phyloP scores from a whole-genome alignment of 2,329 filamentous ascomycete species.

The Stemphylium beticola region DNA sequence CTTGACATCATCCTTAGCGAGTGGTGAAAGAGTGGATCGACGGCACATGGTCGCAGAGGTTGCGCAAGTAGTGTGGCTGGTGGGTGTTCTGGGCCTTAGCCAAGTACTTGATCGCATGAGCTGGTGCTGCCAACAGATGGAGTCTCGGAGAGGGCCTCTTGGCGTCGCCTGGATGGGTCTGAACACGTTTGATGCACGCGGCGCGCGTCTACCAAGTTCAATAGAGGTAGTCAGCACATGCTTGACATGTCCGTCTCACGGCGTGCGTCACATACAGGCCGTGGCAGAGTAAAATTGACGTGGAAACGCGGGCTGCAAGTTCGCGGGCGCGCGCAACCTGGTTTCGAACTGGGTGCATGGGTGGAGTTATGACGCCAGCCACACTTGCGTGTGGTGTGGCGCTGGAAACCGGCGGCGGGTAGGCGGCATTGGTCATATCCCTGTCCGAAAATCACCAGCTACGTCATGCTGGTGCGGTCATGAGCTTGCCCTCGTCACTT shows the following conservation, averaged over 20 bases:
- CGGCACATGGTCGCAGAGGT: conserved; percentile 8
- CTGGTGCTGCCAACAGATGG: too few relatives aligned
- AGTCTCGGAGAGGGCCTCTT: too few relatives aligned
- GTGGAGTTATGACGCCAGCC: conserved; percentile 12
- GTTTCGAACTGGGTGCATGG: conserved; percentile 5
- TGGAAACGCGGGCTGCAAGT: conserved; percentile 4
- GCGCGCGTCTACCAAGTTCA: neutral
- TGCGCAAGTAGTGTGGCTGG: conserved; percentile 15
- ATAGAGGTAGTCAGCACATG: neutral
- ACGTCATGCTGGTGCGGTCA: conserved; percentile 27
- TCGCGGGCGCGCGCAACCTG: conserved; percentile 1
- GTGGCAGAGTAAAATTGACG: neutral
- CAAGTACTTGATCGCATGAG: neutral
- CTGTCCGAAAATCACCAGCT: conserved; percentile 7
- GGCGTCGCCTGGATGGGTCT: too few relatives aligned
- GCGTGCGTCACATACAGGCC: conserved; percentile 7
- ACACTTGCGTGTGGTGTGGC: conserved; percentile 16
- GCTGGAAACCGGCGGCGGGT: conserved; percentile 17
- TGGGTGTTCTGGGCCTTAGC: conserved; percentile 6
- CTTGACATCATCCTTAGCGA: conserved; percentile 9
- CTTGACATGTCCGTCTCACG: neutral
- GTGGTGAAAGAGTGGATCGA: neutral
- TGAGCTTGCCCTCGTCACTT: conserved; percentile 24
- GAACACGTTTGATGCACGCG: neutral
- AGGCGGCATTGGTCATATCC: conserved; percentile 15